Percentiles rank a stretch among this genome's conserved stretches.
phyloP scores from a whole-genome alignment of 331 rosid species.

The Spiraea crenata region DNA sequence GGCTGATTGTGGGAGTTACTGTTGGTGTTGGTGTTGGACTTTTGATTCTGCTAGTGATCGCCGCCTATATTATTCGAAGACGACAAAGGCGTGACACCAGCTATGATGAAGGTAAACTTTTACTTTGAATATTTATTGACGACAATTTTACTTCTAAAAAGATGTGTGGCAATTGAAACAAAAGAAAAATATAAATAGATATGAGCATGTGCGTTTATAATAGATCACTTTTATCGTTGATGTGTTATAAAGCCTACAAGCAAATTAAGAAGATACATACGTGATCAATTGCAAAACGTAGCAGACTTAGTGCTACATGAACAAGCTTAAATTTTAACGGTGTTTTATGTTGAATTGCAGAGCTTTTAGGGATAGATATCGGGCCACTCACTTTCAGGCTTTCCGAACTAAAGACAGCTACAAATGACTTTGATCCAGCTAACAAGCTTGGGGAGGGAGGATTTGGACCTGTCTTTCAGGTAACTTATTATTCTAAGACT shows the following conservation, averaged over 20 bases:
- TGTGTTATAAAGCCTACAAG: background rate
- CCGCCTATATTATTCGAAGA: slow-evolving; percentile 37
- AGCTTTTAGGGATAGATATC: slow-evolving; percentile 60
- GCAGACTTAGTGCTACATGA: background rate
- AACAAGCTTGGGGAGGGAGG: slow-evolving; percentile 94
- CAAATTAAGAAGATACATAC: no score
- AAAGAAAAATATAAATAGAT: background rate
- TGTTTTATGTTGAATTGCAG: slow-evolving; percentile 39
- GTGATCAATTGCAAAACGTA: background rate
- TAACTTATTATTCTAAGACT: slow-evolving; percentile 9
- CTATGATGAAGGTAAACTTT: slow-evolving; percentile 59
- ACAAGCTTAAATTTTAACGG: background rate
- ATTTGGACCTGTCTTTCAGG: slow-evolving; percentile 84
- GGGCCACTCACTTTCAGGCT: slow-evolving; percentile 65
- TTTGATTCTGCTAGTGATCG: slow-evolving; percentile 31
- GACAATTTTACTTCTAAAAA: background rate
- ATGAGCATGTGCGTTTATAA: no score
- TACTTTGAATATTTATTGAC: background rate
- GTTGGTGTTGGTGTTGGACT: slow-evolving; percentile 44
- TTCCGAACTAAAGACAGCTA: slow-evolving; percentile 59
- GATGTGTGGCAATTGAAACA: background rate
- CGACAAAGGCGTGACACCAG: slow-evolving; percentile 33
- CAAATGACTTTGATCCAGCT: slow-evolving; percentile 51
- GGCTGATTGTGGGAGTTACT: slow-evolving; percentile 50
- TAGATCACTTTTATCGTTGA: no score